Conservation (phyloP, 192 early-diverging fungal genomes). For the Umbelopsis sp. region DNA sequence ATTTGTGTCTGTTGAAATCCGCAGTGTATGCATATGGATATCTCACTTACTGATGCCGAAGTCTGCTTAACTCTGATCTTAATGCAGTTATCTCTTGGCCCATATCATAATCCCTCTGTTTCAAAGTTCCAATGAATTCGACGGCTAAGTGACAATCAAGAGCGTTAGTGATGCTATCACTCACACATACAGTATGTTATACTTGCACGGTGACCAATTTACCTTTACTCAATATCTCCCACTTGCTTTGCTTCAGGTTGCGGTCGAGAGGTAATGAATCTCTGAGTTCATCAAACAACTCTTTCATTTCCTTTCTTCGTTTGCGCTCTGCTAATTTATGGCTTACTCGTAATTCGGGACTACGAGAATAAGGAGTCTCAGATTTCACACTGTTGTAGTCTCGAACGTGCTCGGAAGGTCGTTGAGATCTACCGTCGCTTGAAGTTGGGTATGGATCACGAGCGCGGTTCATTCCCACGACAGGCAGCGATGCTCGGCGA, state of each 20-base stretch:
- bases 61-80: conserved; percentile 40
- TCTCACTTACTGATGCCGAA: conserved; percentile 12
- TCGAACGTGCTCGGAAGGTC: not conserved
- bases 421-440: not conserved
- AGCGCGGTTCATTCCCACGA: conserved; percentile 21
- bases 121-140: conserved; percentile 54
- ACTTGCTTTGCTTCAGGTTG: conserved; percentile 83
- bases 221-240: conserved; percentile 90
- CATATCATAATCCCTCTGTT: conserved; percentile 52
- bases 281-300: conserved; percentile 86
- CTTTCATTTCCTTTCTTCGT: conserved; percentile 90
- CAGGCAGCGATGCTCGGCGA: conserved; percentile 39
- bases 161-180: not conserved
- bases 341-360: conserved; percentile 77
- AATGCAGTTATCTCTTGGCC: conserved; percentile 49
- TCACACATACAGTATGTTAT: too few species aligned
- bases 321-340: conserved; percentile 91
- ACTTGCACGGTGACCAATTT: conserved; percentile 17
- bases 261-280: conserved; percentile 80
- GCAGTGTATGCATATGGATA: not conserved
- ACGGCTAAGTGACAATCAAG: conserved; percentile 44
- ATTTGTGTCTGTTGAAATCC: too few species aligned
- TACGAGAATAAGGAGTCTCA: conserved; percentile 67
- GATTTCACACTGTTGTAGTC: conserved; percentile 1
- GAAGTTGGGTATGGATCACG: conserved; percentile 14